Evolutionary conservation across 2,329 filamentous ascomycete genomes (phyloP).

Genomic region (Ceratocystis papillata): DNA sequence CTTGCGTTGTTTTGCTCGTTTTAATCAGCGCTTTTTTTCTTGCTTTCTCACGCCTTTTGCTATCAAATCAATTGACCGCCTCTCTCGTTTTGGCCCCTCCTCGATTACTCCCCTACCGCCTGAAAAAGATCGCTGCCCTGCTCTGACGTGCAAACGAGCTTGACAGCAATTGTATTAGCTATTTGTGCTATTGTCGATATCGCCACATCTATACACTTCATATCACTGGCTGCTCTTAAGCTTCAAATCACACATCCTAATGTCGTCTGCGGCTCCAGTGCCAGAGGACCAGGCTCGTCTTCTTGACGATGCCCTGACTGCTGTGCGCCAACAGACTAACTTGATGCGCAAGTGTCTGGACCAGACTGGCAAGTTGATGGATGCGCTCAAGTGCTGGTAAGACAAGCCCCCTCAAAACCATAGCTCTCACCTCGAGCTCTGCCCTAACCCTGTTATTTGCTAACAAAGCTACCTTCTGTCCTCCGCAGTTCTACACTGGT

Average conservation of each 20-base stretch:
- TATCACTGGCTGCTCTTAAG: not conserved
- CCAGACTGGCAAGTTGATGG: slow-evolving; percentile 96
- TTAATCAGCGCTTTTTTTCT: slow-evolving; percentile 12
- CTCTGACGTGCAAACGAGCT: too few species aligned
- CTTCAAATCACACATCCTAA: slow-evolving; percentile 25
- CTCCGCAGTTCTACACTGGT: slow-evolving; percentile 81
- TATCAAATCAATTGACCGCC: slow-evolving; percentile 12
- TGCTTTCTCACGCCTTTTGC: not conserved
- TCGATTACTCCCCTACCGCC: not conserved
- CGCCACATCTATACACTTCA: not conserved
- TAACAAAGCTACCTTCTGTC: not conserved
- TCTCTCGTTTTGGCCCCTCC: not conserved
- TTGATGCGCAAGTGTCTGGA: slow-evolving; percentile 98
- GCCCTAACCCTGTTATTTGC: not conserved
- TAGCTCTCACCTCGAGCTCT: not conserved
- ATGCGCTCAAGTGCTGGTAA: slow-evolving; percentile 98
- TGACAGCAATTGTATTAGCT: too few species aligned
- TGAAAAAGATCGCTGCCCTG: too few species aligned
- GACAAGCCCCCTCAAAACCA: slow-evolving; percentile 29
- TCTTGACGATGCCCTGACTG: slow-evolving; percentile 91
- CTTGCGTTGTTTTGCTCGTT: slow-evolving; percentile 8
- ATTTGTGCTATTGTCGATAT: too few species aligned
- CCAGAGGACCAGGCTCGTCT: slow-evolving; percentile 79
- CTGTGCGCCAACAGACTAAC: slow-evolving; percentile 92
- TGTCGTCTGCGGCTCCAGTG: slow-evolving; percentile 45